Conservation (phyloP, 148 eudicot genomes). For the Rhododendron henanense region DNA sequence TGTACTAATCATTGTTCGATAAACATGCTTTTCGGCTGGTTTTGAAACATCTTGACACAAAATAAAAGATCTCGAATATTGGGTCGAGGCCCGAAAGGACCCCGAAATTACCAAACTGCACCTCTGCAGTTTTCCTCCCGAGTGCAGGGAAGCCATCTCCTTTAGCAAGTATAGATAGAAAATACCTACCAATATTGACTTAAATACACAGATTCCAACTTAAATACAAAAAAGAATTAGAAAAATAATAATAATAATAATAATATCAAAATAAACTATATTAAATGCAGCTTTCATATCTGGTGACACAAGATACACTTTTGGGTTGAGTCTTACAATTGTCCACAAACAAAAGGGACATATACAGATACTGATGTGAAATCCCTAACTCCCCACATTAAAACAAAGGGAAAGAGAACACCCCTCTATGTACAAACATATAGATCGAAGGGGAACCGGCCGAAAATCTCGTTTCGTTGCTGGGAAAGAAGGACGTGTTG, state of each 20-base stretch:
- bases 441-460: too few relatives aligned
- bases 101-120: too few relatives aligned
- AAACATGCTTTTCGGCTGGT: too few relatives aligned
- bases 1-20: too few relatives aligned
- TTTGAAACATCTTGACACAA: too few relatives aligned
- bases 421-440: neutral
- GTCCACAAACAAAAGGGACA: neutral
- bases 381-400: neutral
- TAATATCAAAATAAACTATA: neutral
- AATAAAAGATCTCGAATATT: too few relatives aligned
- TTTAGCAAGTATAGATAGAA: too few relatives aligned
- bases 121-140: too few relatives aligned
- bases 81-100: too few relatives aligned
- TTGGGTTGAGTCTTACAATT: neutral
- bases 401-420: neutral
- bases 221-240: neutral
- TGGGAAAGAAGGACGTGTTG: too few relatives aligned
- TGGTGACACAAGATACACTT: neutral
- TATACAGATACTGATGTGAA: neutral
- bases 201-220: neutral
- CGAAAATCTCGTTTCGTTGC: too few relatives aligned
- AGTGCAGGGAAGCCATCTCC: neutral
- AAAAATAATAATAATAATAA: neutral
- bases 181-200: too few relatives aligned
- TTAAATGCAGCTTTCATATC: neutral